Evolutionary conservation across 768 basidiomycete genomes (phyloP), one percentile per base, ranked within the genome.

Genomic region (Lactarius tabidus): DNA sequence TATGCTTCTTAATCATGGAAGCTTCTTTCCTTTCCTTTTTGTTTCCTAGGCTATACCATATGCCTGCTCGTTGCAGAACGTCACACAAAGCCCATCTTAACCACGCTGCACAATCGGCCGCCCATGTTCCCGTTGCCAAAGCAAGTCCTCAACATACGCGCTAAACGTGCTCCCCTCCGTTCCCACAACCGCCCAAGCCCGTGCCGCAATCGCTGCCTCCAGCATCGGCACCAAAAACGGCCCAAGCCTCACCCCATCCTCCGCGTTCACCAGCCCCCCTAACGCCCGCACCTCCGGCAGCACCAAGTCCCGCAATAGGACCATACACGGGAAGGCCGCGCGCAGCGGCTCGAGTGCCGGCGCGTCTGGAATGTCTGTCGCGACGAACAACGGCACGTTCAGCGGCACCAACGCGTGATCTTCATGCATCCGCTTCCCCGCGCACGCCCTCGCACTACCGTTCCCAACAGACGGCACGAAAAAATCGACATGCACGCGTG

Each of bases 111-210:
- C 76, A 35, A 88, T 84, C 38, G 77, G 75, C 70, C 77, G 75
- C 0, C 79, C 80, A 69, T 86, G 86, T 72, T 83, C 81, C 58
- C 73, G 79, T 71, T 81, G 78, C 87, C 89, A 89, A 67, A 92
- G 71, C 29, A 90, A 83, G 64, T 90, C 86, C 63, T 79, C 76
- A 23, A 89, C 81, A 67, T 86, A 93, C 60, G 78, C 75, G 72
- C 88, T 89, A 69, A 91, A 93, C 35, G 91, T 92, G 70, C 89
- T 91, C 62, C 83, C 82, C 60, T 84, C 82, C 15, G 90, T 93
- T 2, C 88, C 89, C 0, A 87, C 82, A 35, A 90, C 81, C 18
- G 71, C 76, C 72, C 79, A 75, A 0, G 85, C 87, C 59, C 79
- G 79, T 3, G 83, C 83, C 18, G 84, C 82, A 35, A 94, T 82